Evolutionary conservation across 805 yeast species (phyloP).

Genomic region (Lachancea thermotolerans): DNA sequence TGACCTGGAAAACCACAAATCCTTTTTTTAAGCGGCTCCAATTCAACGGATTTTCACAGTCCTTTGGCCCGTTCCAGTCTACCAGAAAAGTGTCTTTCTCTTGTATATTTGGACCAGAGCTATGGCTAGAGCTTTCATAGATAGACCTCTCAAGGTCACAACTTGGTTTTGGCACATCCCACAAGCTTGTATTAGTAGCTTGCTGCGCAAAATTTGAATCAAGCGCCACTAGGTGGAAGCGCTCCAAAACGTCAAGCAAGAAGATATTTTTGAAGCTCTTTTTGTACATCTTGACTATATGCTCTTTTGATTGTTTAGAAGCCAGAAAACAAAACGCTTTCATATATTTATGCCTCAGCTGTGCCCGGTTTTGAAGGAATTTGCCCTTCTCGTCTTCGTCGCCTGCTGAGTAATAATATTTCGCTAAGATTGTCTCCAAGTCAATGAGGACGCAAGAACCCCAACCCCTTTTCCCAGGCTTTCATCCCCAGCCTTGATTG

Average conservation of each 20-base stretch:
- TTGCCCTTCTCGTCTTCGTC: too few species aligned
- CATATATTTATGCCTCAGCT: too few species aligned
- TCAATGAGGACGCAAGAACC: too few species aligned
- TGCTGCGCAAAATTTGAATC: constrained; percentile 2
- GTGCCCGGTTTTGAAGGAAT: too few species aligned
- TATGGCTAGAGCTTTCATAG: not conserved
- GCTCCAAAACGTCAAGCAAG: constrained; percentile 21
- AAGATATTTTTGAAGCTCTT: constrained; percentile 18
- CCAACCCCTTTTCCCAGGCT: too few species aligned
- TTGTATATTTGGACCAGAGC: not conserved
- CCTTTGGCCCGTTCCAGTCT: constrained; percentile 32
- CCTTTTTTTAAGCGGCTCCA: constrained; percentile 43
- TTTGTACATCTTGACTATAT: constrained; percentile 2
- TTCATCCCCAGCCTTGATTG: too few species aligned
- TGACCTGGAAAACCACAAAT: constrained; percentile 35
- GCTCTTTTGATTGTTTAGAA: too few species aligned
- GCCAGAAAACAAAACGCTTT: too few species aligned
- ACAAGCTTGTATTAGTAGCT: not conserved
- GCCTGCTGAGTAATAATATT: too few species aligned
- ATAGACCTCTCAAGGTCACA: not conserved
- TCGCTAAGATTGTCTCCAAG: too few species aligned
- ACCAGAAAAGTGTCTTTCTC: constrained; percentile 30
- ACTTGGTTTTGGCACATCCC: too few species aligned
- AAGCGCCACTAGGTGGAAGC: constrained; percentile 11
- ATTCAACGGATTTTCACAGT: constrained; percentile 50